Conservation (phyloP, 2,329 filamentous ascomycete genomes). For the Diplodia corticola region DNA sequence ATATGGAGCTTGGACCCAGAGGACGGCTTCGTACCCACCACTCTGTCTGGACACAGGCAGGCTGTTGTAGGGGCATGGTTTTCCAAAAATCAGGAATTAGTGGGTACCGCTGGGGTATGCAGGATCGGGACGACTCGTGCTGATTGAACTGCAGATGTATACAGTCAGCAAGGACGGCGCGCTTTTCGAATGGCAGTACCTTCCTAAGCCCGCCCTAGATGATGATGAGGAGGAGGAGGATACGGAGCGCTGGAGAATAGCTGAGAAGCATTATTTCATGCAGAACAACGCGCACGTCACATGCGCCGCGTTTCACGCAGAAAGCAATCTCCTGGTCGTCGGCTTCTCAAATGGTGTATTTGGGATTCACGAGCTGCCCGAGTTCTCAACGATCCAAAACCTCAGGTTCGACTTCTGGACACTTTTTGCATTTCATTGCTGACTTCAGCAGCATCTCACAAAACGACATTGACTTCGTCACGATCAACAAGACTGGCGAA, state of each 20-base stretch:
- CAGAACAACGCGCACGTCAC: conserved; percentile 83
- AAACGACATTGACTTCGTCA: conserved; percentile 92
- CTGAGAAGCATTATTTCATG: conserved; percentile 90
- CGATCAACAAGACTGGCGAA: conserved; percentile 90
- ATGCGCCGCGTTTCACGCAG: conserved; percentile 85
- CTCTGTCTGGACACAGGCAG: conserved; percentile 87
- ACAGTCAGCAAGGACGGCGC: conserved; percentile 98
- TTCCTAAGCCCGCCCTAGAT: conserved; percentile 57
- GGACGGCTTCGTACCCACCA: conserved; percentile 85
- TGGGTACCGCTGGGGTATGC: conserved; percentile 33
- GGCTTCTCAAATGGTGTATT: conserved; percentile 96
- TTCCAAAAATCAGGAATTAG: conserved; percentile 84
- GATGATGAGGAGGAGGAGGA: conserved; percentile 57
- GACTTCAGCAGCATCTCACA: conserved; percentile 77
- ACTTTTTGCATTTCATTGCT: conserved; percentile 4
- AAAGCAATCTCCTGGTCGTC: conserved; percentile 88
- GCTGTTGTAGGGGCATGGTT: conserved; percentile 95
- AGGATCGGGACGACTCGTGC: not conserved
- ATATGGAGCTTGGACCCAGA: conserved; percentile 93
- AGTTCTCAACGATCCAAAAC: conserved; percentile 93
- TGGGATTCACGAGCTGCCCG: conserved; percentile 90
- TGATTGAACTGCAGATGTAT: conserved; percentile 61
- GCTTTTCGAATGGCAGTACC: conserved; percentile 89
- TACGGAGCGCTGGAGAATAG: conserved; percentile 84
- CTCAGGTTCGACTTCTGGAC: conserved; percentile 47